phyloP scores from a whole-genome alignment of 768 basidiomycete genomes.

The Strobilomyces dryophilus region DNA sequence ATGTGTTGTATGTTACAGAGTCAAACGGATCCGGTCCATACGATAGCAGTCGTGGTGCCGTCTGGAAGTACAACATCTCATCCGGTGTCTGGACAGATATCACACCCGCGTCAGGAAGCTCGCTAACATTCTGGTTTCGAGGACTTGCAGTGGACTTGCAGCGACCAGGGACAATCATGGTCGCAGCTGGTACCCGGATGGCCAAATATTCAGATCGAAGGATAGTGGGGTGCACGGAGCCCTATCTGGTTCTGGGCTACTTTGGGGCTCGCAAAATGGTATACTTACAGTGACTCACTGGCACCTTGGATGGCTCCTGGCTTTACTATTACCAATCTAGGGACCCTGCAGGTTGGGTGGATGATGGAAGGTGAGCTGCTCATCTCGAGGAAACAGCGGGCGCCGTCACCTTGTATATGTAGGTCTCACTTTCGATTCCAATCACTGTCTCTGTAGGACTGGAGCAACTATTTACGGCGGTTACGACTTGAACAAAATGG shows the following conservation, averaged over 20 bases:
- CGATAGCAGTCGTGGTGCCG: slow-evolving; percentile 49
- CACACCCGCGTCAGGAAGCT: slow-evolving; percentile 55
- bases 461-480: slow-evolving; percentile 62
- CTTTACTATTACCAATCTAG: slow-evolving; percentile 40
- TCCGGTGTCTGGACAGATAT: slow-evolving; percentile 57
- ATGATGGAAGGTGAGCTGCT: slow-evolving; percentile 56
- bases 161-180: slow-evolving; percentile 62
- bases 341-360: slow-evolving; percentile 57
- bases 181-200: slow-evolving; percentile 63
- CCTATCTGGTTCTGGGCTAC: slow-evolving; percentile 52
- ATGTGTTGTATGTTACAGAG: slow-evolving; percentile 55
- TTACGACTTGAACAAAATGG: slow-evolving; percentile 53
- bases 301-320: slow-evolving; percentile 60
- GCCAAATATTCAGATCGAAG: slow-evolving; percentile 59
- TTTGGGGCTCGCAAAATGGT: slow-evolving; percentile 42
- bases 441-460: slow-evolving; percentile 72
- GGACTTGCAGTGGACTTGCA: slow-evolving; percentile 59
- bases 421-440: slow-evolving; percentile 58
- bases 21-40: slow-evolving; percentile 64
- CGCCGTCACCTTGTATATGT: slow-evolving; percentile 9
- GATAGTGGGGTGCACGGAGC: slow-evolving; percentile 56
- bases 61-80: slow-evolving; percentile 51
- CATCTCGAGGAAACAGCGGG: no score
- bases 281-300: slow-evolving; percentile 49
- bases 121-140: slow-evolving; percentile 60